Conservation (phyloP, 129 eudicot species). For the Logfia minima region DNA sequence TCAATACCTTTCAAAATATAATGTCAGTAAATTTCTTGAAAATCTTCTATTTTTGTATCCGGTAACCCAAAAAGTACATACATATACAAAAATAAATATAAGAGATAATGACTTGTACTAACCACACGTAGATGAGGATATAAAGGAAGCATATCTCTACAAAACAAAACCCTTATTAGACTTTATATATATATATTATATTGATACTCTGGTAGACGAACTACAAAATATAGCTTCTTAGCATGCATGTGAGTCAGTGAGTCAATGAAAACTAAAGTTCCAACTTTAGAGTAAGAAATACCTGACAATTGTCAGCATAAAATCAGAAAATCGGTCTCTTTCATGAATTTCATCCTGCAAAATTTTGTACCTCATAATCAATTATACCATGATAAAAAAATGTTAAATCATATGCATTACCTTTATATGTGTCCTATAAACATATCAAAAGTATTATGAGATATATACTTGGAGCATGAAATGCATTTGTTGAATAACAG, state of each 20-base stretch:
- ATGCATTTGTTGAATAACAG: not conserved
- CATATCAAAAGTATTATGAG: not conserved
- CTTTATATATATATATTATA: not conserved
- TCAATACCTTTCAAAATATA: slow-evolving; percentile 57
- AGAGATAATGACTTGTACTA: slow-evolving; percentile 26
- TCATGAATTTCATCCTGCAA: slow-evolving; percentile 98
- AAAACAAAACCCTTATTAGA: slow-evolving; percentile 10
- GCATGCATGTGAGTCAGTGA: slow-evolving; percentile 10
- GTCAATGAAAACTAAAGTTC: slow-evolving; percentile 12
- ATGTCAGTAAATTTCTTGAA: not conserved
- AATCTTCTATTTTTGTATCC: not conserved
- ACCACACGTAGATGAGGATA: slow-evolving; percentile 93
- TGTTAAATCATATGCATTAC: not conserved
- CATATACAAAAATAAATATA: not conserved
- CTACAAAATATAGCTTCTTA: not conserved
- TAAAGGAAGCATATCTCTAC: slow-evolving; percentile 92
- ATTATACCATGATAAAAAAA: not conserved
- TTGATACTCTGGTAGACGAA: not conserved
- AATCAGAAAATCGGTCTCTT: slow-evolving; percentile 91
- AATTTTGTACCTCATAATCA: slow-evolving; percentile 3
- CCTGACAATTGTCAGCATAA: slow-evolving; percentile 92
- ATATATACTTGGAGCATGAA: not conserved
- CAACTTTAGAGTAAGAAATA: slow-evolving; percentile 27
- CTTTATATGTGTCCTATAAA: not conserved
- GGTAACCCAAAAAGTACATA: not conserved